phyloP scores from a whole-genome alignment of 768 basidiomycete species.

The Termitomyces sp. region DNA sequence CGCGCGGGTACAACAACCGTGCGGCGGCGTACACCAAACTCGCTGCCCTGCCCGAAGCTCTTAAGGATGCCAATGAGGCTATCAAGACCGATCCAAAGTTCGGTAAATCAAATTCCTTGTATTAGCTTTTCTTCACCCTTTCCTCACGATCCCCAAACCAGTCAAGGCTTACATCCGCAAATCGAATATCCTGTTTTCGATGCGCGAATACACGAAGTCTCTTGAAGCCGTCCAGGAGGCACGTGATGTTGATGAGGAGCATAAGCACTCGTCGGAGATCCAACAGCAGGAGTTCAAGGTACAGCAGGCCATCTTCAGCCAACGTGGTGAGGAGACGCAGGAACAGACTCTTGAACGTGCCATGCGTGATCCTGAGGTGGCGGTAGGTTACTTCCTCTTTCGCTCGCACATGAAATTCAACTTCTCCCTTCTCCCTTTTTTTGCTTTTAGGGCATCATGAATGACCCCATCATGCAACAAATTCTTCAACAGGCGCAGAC shows the following conservation, averaged over 20 bases:
- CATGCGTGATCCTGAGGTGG: constrained; percentile 96
- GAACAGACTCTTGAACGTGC: constrained; percentile 91
- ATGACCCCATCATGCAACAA: constrained; percentile 88
- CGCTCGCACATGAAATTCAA: constrained; percentile 1
- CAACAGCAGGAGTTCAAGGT: constrained; percentile 74
- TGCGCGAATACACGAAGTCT: constrained; percentile 90
- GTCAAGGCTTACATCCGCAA: constrained; percentile 98
- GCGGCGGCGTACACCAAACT: constrained; percentile 98
- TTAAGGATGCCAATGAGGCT: constrained; percentile 93
- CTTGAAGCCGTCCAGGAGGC: constrained; percentile 80
- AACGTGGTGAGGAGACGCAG: constrained; percentile 82
- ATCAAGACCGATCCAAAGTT: constrained; percentile 88
- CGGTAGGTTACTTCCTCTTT: constrained; percentile 43
- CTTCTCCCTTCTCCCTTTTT: neutral
- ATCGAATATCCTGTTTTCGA: constrained; percentile 73
- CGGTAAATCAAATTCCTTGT: constrained; percentile 35
- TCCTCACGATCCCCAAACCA: constrained; percentile 17
- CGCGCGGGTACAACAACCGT: constrained; percentile 95
- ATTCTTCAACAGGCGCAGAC: constrained; percentile 92
- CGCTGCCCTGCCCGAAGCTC: constrained; percentile 86
- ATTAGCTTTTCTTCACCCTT: neutral
- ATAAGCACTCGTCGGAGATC: constrained; percentile 82
- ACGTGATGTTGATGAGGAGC: constrained; percentile 68
- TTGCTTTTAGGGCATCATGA: constrained; percentile 64
- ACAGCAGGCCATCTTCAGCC: constrained; percentile 69